Base-by-base conservation (phyloP, 1,139 yeast genomes). In the Oligophagozyma castellii region DNA sequence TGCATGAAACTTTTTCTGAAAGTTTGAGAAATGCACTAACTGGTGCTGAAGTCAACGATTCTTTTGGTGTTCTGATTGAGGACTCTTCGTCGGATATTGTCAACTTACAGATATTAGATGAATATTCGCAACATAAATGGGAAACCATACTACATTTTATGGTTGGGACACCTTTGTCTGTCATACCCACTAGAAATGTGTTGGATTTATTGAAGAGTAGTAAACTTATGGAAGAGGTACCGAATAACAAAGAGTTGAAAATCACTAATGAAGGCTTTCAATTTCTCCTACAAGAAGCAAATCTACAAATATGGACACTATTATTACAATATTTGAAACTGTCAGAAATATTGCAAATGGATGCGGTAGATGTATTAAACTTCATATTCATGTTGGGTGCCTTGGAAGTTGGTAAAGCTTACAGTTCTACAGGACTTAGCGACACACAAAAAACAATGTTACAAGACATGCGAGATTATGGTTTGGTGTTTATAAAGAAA, bases 241-340 rank as follows among this genome's bases (percentile, higher is more conserved):
- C 51, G 14, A 38, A 68, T 8, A 54, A 67, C 2, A 55, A 57
- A 16, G 64, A 61, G 27, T 59, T 84, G 53, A 63, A 68, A 31
- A 92, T 89, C 46, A 86, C 98, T 3, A 81, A 83, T 42, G 69
- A 73, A 23, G 99, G 99, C 12, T 89, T 89, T 52, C 98, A 89
- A 57, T 89, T 89, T 48, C 58, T 89, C 35, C 59, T 89, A 27
- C 98, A 89, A 52, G 95, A 86, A 46, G 79, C 79, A 16, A 84
- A 83, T 51, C 81, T 95, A 1, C 99, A 89, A 55, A 77, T 89
- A 11, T 89, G 99, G 99, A 77, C 95, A 0, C 59, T 89, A 23
- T 56, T 89, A 24, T 59, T 89, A 29, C 95, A 89, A 51, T 92
- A 92, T 50, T 60, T 92, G 37, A 78, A 78, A 48, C 67, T 83